Conservation (phyloP, 306 rosid species). For the Cucurbita maxima region DNA sequence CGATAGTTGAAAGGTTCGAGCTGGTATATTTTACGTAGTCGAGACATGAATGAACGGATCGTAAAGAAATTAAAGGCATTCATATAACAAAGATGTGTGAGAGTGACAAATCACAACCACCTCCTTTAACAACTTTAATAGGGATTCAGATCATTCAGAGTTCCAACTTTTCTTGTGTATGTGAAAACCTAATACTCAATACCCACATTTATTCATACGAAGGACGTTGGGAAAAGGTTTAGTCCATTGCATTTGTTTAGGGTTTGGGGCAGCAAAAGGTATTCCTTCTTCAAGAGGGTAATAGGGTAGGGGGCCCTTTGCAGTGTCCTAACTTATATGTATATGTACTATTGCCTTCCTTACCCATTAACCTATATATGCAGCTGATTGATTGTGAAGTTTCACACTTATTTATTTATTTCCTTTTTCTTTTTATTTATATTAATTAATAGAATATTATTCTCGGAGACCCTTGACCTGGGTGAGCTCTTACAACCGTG, state of each 20-base stretch:
- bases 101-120: conserved; percentile 8
- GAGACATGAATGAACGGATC: neutral
- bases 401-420: neutral
- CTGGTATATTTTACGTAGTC: neutral
- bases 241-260: neutral
- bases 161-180: neutral
- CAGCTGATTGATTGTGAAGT: conserved; percentile 5
- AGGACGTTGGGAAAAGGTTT: neutral
- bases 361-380: neutral
- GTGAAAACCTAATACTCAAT: neutral
- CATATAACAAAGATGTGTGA: neutral
- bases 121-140: neutral
- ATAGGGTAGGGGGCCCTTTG: neutral
- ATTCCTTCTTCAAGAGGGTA: neutral
- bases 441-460: neutral
- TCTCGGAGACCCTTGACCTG: no score
- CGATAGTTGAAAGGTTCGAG: no score
- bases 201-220: neutral
- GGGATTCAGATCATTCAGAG: neutral
- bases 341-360: neutral
- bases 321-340: neutral
- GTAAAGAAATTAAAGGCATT: neutral
- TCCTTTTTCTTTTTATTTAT: neutral
- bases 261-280: neutral
- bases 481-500: no score